Evolutionary conservation across 805 yeast genomes (phyloP).

Genomic region (Ascoidea asiatica): DNA sequence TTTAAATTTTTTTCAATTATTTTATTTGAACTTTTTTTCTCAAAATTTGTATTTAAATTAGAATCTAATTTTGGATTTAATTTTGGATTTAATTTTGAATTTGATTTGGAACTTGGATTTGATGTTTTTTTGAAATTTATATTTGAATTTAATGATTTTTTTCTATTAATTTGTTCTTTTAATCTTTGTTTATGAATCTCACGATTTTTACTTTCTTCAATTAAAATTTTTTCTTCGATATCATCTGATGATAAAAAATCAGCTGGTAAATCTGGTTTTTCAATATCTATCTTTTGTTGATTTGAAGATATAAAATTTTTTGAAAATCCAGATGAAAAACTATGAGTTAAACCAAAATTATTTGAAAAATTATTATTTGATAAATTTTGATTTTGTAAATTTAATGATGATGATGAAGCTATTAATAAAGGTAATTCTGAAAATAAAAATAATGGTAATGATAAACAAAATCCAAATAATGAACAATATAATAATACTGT

Average conservation of each 20-base stretch:
- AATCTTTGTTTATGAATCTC: slow-evolving; percentile 14
- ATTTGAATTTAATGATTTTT: slow-evolving; percentile 26
- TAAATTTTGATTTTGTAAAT: too few species aligned
- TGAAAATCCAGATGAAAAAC: background rate
- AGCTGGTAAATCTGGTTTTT: background rate
- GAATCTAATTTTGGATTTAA: background rate
- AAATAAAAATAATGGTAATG: slow-evolving; percentile 48
- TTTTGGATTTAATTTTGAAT: background rate
- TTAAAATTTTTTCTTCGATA: background rate
- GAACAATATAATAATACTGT: slow-evolving; percentile 64
- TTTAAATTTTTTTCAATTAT: too few species aligned
- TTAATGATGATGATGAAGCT: background rate
- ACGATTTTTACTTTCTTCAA: too few species aligned
- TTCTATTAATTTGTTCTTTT: slow-evolving; percentile 15
- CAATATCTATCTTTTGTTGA: background rate
- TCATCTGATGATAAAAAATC: background rate
- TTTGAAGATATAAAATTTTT: too few species aligned
- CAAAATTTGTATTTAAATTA: background rate
- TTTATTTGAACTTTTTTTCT: too few species aligned
- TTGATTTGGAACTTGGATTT: slow-evolving; percentile 18
- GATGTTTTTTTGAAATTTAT: too few species aligned
- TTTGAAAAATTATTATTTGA: too few species aligned
- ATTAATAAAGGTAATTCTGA: slow-evolving; percentile 26
- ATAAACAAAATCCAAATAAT: slow-evolving; percentile 46
- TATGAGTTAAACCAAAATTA: background rate